These are phyloP conservation scores for Eucommia ulmoides DNA, from an alignment of 257 asterid species.

Conservation along the genomic window DNA sequence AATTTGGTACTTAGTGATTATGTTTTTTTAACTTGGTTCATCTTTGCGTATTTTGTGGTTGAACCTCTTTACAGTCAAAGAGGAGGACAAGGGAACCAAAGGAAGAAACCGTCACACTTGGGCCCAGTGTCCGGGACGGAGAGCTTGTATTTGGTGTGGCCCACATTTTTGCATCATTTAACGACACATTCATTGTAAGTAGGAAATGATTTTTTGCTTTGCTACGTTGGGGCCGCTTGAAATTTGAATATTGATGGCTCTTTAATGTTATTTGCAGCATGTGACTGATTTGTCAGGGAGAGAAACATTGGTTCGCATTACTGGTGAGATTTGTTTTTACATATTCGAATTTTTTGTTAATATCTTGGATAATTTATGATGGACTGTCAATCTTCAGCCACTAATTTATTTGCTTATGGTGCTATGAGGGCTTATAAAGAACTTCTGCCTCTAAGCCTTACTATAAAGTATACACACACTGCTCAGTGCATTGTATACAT, in stretches of 20 bases:
- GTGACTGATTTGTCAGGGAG: conserved; percentile 2
- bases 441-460: too few relatives aligned
- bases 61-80: too few relatives aligned
- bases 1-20: too few relatives aligned
- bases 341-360: too few relatives aligned
- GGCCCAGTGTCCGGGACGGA: neutral
- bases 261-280: neutral
- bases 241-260: neutral
- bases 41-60: too few relatives aligned
- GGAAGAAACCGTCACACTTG: neutral
- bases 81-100: conserved; percentile 1
- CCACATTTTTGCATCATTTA: neutral
- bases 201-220: neutral
- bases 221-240: neutral
- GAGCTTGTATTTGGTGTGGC: conserved; percentile 1
- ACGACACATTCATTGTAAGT: conserved; percentile 1
- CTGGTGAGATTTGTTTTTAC: neutral
- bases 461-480: too few relatives aligned
- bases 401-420: too few relatives aligned
- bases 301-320: neutral
- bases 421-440: too few relatives aligned
- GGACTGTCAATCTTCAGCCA: too few relatives aligned
- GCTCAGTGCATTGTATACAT: too few relatives aligned
- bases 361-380: too few relatives aligned
- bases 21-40: too few relatives aligned